phyloP scores from a whole-genome alignment of 495 filamentous ascomycete species.

The Delitschia confertaspora region DNA sequence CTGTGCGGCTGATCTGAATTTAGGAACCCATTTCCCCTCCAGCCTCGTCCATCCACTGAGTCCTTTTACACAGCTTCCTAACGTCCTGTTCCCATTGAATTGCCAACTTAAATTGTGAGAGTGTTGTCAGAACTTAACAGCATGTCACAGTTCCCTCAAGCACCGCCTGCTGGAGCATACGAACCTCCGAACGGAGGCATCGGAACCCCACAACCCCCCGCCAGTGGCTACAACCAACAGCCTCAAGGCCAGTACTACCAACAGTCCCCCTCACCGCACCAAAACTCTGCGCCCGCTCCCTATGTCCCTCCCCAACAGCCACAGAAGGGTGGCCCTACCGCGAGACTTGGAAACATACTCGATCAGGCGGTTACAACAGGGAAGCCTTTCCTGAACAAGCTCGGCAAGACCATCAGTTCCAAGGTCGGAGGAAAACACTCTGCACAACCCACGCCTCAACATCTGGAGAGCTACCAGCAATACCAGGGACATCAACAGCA shows the following conservation, averaged over 20 bases:
- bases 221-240: slow-evolving; percentile 1
- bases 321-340: neutral
- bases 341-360: slow-evolving; percentile 10
- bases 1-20: slow-evolving; percentile 13
- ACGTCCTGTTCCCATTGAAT: neutral
- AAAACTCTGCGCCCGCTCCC: neutral
- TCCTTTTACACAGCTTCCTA: neutral
- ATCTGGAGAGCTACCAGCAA: slow-evolving; percentile 21
- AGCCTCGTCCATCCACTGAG: neutral
- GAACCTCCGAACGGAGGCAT: slow-evolving; percentile 2
- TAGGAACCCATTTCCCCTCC: neutral
- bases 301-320: neutral
- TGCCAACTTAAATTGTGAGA: neutral
- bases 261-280: slow-evolving; percentile 3
- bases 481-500: slow-evolving; percentile 21
- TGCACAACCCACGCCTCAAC: slow-evolving; percentile 12
- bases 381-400: slow-evolving; percentile 24
- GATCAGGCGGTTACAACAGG: slow-evolving; percentile 27
- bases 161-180: slow-evolving; percentile 16
- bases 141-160: slow-evolving; percentile 23
- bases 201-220: neutral
- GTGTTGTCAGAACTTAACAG: no score
- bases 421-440: slow-evolving; percentile 18
- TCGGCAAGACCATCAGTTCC: slow-evolving; percentile 23
- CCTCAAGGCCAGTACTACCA: slow-evolving; percentile 5